Conservation (phyloP, 805 yeast species). For the Wilhelminamyces savonicus region DNA sequence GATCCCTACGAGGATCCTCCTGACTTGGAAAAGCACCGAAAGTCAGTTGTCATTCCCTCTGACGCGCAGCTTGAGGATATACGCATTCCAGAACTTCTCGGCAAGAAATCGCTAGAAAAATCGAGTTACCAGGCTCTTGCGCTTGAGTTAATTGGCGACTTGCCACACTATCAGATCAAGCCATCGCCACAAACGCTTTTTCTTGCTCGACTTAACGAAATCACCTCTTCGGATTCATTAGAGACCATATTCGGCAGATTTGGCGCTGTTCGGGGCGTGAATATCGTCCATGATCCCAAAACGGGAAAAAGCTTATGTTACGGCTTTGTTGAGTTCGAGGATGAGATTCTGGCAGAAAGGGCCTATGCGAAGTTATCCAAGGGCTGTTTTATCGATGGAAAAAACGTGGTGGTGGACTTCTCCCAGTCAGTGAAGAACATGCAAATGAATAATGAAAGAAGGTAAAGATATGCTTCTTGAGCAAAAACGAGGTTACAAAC, state of each 20-base stretch:
- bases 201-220: constrained; percentile 56
- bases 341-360: constrained; percentile 45
- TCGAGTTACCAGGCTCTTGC: constrained; percentile 53
- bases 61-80: constrained; percentile 6
- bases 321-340: constrained; percentile 56
- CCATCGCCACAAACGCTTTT: constrained; percentile 61
- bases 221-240: constrained; percentile 54
- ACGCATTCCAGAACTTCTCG: constrained; percentile 8
- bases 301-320: constrained; percentile 50
- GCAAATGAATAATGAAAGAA: no score
- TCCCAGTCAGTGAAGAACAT: constrained; percentile 39
- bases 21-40: background rate
- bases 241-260: constrained; percentile 53
- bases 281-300: constrained; percentile 42
- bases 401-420: constrained; percentile 61
- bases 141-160: constrained; percentile 57
- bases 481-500: no score
- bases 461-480: no score
- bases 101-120: constrained; percentile 13
- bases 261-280: constrained; percentile 48
- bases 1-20: constrained; percentile 45
- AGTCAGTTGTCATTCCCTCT: constrained; percentile 11
- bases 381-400: constrained; percentile 53
- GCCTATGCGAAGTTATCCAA: constrained; percentile 60
- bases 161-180: constrained; percentile 49